Evolutionary conservation across 768 basidiomycete genomes (phyloP).

Genomic region (Rickenella mellea): DNA sequence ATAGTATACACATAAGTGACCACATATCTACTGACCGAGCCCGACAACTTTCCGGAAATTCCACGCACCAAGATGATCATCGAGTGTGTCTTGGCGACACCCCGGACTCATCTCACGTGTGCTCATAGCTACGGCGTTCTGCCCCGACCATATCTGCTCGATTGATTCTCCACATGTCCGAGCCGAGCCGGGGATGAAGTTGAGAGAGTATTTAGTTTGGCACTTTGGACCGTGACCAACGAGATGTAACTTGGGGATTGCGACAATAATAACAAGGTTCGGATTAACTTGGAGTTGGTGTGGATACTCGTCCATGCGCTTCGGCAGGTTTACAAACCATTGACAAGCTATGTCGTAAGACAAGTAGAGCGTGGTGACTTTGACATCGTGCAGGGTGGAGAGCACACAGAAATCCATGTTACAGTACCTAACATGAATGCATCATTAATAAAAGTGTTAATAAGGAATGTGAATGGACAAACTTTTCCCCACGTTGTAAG

Average conservation of each 20-base stretch:
- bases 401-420: slow-evolving; percentile 22
- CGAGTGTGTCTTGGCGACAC: slow-evolving; percentile 13
- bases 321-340: slow-evolving; percentile 11
- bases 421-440: slow-evolving; percentile 9
- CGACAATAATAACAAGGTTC: neutral
- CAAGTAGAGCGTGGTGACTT: slow-evolving; percentile 6
- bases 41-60: neutral
- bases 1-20: too few species aligned
- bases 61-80: neutral
- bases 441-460: too few species aligned
- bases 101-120: slow-evolving; percentile 21
- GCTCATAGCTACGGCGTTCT: slow-evolving; percentile 14
- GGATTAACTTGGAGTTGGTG: slow-evolving; percentile 1
- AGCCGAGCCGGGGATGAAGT: slow-evolving; percentile 11
- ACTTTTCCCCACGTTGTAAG: slow-evolving; percentile 25
- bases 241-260: slow-evolving; percentile 6
- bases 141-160: slow-evolving; percentile 17
- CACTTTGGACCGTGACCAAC: slow-evolving; percentile 4
- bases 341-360: slow-evolving; percentile 21
- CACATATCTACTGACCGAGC: neutral
- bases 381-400: slow-evolving; percentile 7
- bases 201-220: slow-evolving; percentile 9
- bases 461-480: slow-evolving; percentile 4
- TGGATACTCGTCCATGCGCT: slow-evolving; percentile 6
- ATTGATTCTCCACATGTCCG: slow-evolving; percentile 22